These are phyloP conservation scores for Plectosphaerella cucumerina DNA, from an alignment of 2,329 filamentous ascomycete genomes.

Conservation along the genomic window DNA sequence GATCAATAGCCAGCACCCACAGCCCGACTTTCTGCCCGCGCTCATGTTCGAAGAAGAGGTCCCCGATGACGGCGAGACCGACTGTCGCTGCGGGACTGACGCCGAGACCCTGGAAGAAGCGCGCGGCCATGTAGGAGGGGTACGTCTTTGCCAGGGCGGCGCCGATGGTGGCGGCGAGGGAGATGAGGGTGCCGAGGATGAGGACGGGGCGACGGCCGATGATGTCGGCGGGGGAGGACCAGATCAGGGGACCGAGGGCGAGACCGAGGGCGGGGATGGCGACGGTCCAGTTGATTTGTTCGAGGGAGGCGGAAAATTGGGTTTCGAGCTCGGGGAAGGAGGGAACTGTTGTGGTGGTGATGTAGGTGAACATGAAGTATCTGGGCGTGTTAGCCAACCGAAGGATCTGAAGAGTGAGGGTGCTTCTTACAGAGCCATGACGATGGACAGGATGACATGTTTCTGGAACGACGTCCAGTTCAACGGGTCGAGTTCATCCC, in stretches of 20 bases:
- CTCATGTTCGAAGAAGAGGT: constrained; percentile 54
- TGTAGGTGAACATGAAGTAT: constrained; percentile 55
- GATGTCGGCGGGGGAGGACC: constrained; percentile 43
- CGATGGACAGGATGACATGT: constrained; percentile 42
- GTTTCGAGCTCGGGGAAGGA: constrained; percentile 46
- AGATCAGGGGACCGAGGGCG: constrained; percentile 45
- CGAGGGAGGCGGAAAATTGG: constrained; percentile 37
- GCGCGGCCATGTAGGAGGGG: constrained; percentile 49
- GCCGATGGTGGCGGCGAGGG: constrained; percentile 26
- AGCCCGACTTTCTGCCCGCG: constrained; percentile 50
- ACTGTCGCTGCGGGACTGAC: constrained; percentile 50
- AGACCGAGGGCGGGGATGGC: constrained; percentile 47
- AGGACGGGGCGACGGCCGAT: constrained; percentile 48
- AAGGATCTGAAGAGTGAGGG: neutral
- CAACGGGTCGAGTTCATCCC: constrained; percentile 47
- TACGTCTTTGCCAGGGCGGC: constrained; percentile 31
- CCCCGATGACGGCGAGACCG: constrained; percentile 49
- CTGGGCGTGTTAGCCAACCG: constrained; percentile 19
- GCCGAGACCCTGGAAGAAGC: constrained; percentile 55
- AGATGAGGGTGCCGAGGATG: constrained; percentile 31
- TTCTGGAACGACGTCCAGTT: constrained; percentile 47
- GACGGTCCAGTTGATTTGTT: constrained; percentile 51
- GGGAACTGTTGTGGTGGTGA: constrained; percentile 52
- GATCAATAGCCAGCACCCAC: constrained; percentile 53
- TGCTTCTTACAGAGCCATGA: constrained; percentile 44